Conservation (phyloP, 495 filamentous ascomycete genomes). For the Bacidia gigantensis region DNA sequence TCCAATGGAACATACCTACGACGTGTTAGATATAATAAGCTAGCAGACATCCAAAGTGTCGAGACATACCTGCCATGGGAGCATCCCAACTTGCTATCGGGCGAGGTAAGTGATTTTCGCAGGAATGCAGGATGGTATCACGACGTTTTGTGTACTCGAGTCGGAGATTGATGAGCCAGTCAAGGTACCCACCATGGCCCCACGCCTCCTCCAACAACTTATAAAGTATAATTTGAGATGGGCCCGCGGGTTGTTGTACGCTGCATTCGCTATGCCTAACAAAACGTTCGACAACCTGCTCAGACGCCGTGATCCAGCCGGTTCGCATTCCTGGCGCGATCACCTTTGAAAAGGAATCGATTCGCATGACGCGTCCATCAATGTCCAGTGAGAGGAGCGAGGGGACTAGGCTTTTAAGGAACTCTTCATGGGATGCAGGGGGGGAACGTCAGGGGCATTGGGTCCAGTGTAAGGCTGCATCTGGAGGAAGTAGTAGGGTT, state of each 20-base stretch:
- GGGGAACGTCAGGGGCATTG: constrained; percentile 34
- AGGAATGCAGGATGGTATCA: constrained; percentile 66
- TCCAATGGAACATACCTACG: constrained; percentile 99
- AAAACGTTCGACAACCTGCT: constrained; percentile 71
- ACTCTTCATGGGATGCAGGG: constrained; percentile 43
- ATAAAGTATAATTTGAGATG: constrained; percentile 69
- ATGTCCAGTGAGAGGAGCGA: constrained; percentile 48
- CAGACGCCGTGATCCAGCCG: constrained; percentile 58
- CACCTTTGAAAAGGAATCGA: constrained; percentile 60
- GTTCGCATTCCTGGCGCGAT: constrained; percentile 45
- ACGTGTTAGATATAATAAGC: too few species aligned
- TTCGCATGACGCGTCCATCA: constrained; percentile 53
- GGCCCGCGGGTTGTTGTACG: constrained; percentile 69
- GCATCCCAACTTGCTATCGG: constrained; percentile 72
- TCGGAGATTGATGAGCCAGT: constrained; percentile 81
- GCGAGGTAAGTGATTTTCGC: constrained; percentile 61
- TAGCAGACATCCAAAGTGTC: too few species aligned
- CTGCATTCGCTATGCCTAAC: constrained; percentile 62
- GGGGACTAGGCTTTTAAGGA: constrained; percentile 46
- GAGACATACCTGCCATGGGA: constrained; percentile 75
- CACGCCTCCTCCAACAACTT: constrained; percentile 87
- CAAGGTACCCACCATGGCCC: constrained; percentile 83
- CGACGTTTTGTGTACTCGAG: constrained; percentile 68
- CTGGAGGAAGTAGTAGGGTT: constrained; percentile 95
- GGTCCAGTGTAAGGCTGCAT: constrained; percentile 69